Percentiles rank a stretch among this genome's conserved stretches.
Evolutionary conservation across 225 moss, liverwort and hornwort species (phyloP).

Genomic region (Polytrichum formosum): DNA sequence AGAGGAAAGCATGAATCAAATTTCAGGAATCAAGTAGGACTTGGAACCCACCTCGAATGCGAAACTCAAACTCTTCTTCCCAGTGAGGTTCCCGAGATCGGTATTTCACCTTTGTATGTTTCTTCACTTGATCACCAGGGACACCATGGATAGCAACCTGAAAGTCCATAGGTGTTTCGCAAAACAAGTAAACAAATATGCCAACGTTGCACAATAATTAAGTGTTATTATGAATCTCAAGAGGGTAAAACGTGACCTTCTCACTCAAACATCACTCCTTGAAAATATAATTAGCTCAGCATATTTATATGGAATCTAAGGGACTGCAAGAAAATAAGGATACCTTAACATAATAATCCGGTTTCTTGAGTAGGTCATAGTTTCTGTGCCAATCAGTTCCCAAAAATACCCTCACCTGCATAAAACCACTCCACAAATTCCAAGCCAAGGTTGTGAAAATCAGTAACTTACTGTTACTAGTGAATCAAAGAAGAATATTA

Average conservation of each 20-base stretch:
- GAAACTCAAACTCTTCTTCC: conserved; percentile 82
- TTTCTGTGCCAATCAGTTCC: conserved; percentile 81
- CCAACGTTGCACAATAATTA: neutral
- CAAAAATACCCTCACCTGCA: conserved; percentile 64
- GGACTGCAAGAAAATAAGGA: neutral
- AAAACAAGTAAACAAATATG: neutral
- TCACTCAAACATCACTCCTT: neutral
- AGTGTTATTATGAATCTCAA: neutral
- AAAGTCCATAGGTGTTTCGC: neutral
- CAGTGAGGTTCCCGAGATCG: conserved; percentile 64
- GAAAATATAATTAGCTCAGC: neutral
- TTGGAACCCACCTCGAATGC: conserved; percentile 45
- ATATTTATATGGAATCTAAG: no score
- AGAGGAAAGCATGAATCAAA: neutral
- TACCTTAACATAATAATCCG: conserved; percentile 87
- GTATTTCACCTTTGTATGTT: conserved; percentile 36
- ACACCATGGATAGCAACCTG: conserved; percentile 76
- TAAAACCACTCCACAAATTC: neutral
- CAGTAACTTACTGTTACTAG: no score
- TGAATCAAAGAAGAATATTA: no score
- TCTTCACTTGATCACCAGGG: conserved; percentile 41
- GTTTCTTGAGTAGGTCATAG: conserved; percentile 68
- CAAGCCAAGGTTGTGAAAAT: no score
- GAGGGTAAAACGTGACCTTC: neutral
- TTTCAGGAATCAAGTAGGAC: neutral